Base-by-base conservation (phyloP, 345 rosid species). In the Moricandia moricandioides region DNA sequence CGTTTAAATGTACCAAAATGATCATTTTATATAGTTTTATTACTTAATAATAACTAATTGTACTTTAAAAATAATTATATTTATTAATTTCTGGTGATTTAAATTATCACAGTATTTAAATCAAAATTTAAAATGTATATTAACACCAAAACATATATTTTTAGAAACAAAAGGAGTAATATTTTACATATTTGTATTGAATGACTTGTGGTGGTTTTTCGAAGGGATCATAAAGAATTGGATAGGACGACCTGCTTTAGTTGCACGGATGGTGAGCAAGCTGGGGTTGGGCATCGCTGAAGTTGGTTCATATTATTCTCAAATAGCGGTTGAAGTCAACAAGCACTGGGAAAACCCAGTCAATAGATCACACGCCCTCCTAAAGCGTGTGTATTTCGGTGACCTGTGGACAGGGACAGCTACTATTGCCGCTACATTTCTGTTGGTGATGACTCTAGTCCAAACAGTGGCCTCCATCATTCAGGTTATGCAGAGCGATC, bases 261-360 rank as follows among this genome's bases (percentile, higher is more conserved):
- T 69, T 8, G 79, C 78, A 0, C n/a, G 8, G 8, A 47, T 81
- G 55, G 27, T 81, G 14, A 81, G 77, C 62, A 81, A 57, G 8
- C 81, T 81, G 3, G 43, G 69, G 54, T 3, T 17, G 0, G 43
- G 66, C 9, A 39, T 59, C 40, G 1, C 8, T 0, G 49, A 17
- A 1, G 0, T 0, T 33, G 2, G 3, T 1, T 49, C 52, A 2
- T 30, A 51, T 45, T 69, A 71, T n/a, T 17, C 13, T 16, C 7
- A 62, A 0, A 8, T 62, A 21, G 69, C 10, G 14, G 6, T 0
- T 21, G 0, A 62, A 33, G 16, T 72, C 52, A 29, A 21, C 4
- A 6, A 8, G 13, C 7, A 47, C 51, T 71, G 49, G 6, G 4
- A 1, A 9, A 30, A 43, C 57, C 58, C 0, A 8, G 0, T 57